Percentiles rank a stretch among this genome's conserved stretches.
phyloP scores from a whole-genome alignment of 2,329 filamentous ascomycete genomes.

The Aspergillus floridensis region DNA sequence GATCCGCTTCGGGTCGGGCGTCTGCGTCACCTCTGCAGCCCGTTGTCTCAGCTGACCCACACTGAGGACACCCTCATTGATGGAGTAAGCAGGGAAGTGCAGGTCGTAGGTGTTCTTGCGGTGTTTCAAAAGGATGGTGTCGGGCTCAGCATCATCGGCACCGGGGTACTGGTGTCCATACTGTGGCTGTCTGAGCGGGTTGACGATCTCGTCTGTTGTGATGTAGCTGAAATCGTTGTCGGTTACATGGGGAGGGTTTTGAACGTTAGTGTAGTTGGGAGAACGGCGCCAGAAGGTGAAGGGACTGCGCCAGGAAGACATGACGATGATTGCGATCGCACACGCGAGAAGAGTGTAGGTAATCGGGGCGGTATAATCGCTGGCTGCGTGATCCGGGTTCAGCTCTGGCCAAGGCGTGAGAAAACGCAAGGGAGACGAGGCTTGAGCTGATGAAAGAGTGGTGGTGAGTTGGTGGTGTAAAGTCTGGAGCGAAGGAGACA shows the following conservation, averaged over 20 bases:
- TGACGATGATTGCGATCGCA: slow-evolving; percentile 30
- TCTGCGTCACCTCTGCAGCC: slow-evolving; percentile 39
- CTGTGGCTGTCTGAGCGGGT: slow-evolving; percentile 17
- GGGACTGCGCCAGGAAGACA: slow-evolving; percentile 35
- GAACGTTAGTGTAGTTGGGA: slow-evolving; percentile 28
- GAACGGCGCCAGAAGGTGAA: slow-evolving; percentile 35
- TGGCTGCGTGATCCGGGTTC: slow-evolving; percentile 10
- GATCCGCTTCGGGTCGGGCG: slow-evolving; percentile 37
- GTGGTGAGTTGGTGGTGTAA: slow-evolving; percentile 26
- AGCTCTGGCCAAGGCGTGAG: slow-evolving; percentile 22
- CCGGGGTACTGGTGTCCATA: slow-evolving; percentile 16
- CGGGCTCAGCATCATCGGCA: slow-evolving; percentile 38
- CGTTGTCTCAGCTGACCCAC: slow-evolving; percentile 42
- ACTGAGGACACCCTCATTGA: slow-evolving; percentile 45
- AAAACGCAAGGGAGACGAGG: slow-evolving; percentile 22
- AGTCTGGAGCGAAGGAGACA: slow-evolving; percentile 33
- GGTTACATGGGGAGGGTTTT: slow-evolving; percentile 34
- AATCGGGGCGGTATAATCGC: slow-evolving; percentile 18
- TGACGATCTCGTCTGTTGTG: slow-evolving; percentile 35
- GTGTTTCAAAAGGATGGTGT: slow-evolving; percentile 45
- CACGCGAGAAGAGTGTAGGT: slow-evolving; percentile 28
- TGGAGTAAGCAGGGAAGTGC: slow-evolving; percentile 47
- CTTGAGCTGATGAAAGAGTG: slow-evolving; percentile 22
- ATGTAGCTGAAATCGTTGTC: slow-evolving; percentile 43
- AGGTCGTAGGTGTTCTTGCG: slow-evolving; percentile 43